These are phyloP conservation scores for Cladosporium phlei DNA, from an alignment of 2,329 filamentous ascomycete species.

Conservation along the genomic window DNA sequence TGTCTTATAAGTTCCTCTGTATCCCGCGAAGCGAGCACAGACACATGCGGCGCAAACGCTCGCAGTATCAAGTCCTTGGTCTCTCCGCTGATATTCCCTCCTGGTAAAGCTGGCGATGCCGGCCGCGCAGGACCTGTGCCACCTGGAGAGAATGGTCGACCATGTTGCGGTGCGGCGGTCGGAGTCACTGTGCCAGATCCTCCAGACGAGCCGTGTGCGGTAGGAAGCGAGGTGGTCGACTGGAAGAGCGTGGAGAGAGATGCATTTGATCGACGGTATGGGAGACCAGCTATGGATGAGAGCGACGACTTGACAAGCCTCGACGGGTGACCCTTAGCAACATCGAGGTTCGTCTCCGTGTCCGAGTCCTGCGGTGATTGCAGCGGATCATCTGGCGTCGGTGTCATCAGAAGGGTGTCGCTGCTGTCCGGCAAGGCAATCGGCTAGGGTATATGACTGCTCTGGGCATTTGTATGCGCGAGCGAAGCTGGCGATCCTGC, in stretches of 20 bases:
- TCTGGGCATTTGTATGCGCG: slow-evolving; percentile 17
- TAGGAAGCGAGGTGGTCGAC: slow-evolving; percentile 44
- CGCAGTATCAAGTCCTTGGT: slow-evolving; percentile 65
- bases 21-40: slow-evolving; percentile 79
- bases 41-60: slow-evolving; percentile 84
- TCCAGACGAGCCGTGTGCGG: slow-evolving; percentile 25
- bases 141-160: slow-evolving; percentile 42
- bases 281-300: slow-evolving; percentile 55
- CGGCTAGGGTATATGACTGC: slow-evolving; percentile 1
- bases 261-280: slow-evolving; percentile 50
- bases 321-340: slow-evolving; percentile 47
- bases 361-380: slow-evolving; percentile 67
- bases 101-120: slow-evolving; percentile 34
- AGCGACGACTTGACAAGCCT: slow-evolving; percentile 47
- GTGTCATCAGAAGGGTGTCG: slow-evolving; percentile 53
- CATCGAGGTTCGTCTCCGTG: slow-evolving; percentile 55
- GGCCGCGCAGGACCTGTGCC: slow-evolving; percentile 32
- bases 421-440: slow-evolving; percentile 1
- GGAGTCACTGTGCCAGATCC: slow-evolving; percentile 40
- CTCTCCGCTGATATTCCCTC: slow-evolving; percentile 33
- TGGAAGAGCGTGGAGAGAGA: slow-evolving; percentile 51
- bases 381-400: slow-evolving; percentile 59
- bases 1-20: slow-evolving; percentile 72
- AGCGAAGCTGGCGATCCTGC: not conserved
- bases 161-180: slow-evolving; percentile 28